phyloP scores from a whole-genome alignment of 139 green algal genomes.

The Coelastrella sp. region DNA sequence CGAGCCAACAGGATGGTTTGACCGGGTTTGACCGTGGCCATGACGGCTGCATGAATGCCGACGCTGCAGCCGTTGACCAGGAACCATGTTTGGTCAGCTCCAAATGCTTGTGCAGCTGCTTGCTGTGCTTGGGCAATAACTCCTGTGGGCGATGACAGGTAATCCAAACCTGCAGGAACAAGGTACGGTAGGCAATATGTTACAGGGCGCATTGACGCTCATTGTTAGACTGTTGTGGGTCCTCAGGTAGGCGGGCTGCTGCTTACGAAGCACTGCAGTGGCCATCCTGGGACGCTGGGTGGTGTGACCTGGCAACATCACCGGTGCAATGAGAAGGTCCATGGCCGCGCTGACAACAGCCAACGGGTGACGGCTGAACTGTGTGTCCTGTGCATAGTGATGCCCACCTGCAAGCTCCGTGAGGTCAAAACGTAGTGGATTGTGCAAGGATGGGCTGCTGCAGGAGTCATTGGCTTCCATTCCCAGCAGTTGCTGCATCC shows the following conservation, averaged over 20 bases:
- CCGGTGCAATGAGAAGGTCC: no score
- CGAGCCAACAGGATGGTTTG: conserved; percentile 81
- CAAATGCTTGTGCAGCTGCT: conserved; percentile 80
- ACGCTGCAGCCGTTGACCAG: conserved; percentile 93
- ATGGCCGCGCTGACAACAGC: no score
- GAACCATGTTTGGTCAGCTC: conserved; percentile 85
- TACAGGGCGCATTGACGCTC: no score
- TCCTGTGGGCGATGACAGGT: conserved; percentile 79
- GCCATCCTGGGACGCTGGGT: no score
- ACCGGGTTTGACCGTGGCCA: conserved; percentile 71
- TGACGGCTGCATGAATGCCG: conserved; percentile 82
- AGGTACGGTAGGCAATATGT: no score
- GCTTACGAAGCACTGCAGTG: no score
- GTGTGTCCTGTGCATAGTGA: background rate
- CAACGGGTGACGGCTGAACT: no score
- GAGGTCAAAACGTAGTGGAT: conserved; percentile 73
- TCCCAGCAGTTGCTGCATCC: conserved; percentile 26
- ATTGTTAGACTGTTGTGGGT: no score
- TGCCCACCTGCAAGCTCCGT: conserved; percentile 83
- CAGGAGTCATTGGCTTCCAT: no score
- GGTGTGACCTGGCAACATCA: no score
- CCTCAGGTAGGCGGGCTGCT: no score
- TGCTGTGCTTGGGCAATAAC: conserved; percentile 83
- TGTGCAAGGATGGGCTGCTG: no score
- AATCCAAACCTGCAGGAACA: conserved; percentile 83